Evolutionary conservation across 306 rosid species (phyloP), one percentile per base, ranked within the genome.

Genomic region (Prunus padus): DNA sequence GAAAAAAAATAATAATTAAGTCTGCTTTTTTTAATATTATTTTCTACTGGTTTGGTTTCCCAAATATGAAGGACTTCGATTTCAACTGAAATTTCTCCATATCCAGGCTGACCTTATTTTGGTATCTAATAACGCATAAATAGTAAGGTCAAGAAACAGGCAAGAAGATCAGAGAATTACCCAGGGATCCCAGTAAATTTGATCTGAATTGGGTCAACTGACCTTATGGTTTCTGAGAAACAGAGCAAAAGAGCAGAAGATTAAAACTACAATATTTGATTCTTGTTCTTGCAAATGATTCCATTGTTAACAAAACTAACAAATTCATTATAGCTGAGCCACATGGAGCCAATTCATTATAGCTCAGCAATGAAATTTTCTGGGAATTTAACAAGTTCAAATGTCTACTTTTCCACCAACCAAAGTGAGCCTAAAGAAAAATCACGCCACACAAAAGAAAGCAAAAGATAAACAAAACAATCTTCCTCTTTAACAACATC

Each of bases 391-490:
- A 8, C 60, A n/a, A 33, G n/a, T 69, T 50, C 18, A 61, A 57
- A 45, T 44, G 31, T 26, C 16, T 40, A 22, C 25, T 54, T 65
- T 11, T 37, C 20, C 46, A 63, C 19, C 18, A 82, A 65, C 33
- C 68, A 71, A 63, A 31, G 31, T 30, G n/a, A 73, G 15, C 30
- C 69, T 44, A 15, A n/a, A 65, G 40, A 19, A 62, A 74, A 56
- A 56, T 42, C 54, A 75, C 30, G 14, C 37, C 55, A 56, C 15
- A 28, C 7, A 18, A 3, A 28, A 14, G 51, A 40, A 59, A 42
- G 19, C 16, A 18, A 20, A 44, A 20, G 59, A 33, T 30, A n/a
- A 7, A 60, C 3, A 46, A 62, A 28, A 5, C 20, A 25, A 46
- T 13, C 22, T 51, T 22, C 40, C 22, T 7, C 70, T 2, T n/a